These are phyloP conservation scores for Polysphondylium violaceum DNA, from an alignment of 78 protist species.

Conservation along the genomic window DNA sequence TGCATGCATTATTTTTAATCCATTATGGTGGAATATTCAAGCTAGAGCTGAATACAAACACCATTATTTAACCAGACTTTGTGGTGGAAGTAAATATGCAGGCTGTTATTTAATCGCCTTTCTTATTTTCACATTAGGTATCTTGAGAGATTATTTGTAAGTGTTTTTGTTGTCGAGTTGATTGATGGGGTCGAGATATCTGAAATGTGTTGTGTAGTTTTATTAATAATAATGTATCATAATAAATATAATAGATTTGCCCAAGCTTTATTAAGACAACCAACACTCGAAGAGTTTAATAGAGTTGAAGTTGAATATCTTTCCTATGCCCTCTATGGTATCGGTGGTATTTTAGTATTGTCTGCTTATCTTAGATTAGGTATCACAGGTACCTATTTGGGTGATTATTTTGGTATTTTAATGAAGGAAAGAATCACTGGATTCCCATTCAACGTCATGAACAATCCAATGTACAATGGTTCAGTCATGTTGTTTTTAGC, in stretches of 20 bases:
- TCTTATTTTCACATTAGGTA: constrained; percentile 54
- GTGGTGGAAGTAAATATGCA: constrained; percentile 40
- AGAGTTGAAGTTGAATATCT: background rate
- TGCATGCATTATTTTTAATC: constrained; percentile 21
- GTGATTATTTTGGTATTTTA: constrained; percentile 93
- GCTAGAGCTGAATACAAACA: constrained; percentile 80
- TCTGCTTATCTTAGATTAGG: constrained; percentile 83
- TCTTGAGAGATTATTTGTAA: constrained; percentile 70
- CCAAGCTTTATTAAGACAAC: constrained; percentile 55
- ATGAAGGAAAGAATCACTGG: constrained; percentile 88
- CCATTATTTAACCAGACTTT: constrained; percentile 36
- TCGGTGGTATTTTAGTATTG: constrained; percentile 80
- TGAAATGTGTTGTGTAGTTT: background rate
- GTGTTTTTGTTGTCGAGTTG: too few species aligned
- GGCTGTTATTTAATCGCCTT: constrained; percentile 83
- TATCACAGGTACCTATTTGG: constrained; percentile 92
- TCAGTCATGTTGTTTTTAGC: constrained; percentile 85
- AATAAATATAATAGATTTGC: constrained; percentile 32
- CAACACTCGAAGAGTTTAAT: constrained; percentile 12
- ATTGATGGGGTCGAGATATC: too few species aligned
- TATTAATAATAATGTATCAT: background rate
- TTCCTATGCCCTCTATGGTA: constrained; percentile 7
- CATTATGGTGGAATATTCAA: constrained; percentile 81
- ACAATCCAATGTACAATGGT: constrained; percentile 93
- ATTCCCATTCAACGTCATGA: constrained; percentile 91